Evolutionary conservation across 2,329 filamentous ascomycete genomes (phyloP).

Genomic region (Fusarium siculi): DNA sequence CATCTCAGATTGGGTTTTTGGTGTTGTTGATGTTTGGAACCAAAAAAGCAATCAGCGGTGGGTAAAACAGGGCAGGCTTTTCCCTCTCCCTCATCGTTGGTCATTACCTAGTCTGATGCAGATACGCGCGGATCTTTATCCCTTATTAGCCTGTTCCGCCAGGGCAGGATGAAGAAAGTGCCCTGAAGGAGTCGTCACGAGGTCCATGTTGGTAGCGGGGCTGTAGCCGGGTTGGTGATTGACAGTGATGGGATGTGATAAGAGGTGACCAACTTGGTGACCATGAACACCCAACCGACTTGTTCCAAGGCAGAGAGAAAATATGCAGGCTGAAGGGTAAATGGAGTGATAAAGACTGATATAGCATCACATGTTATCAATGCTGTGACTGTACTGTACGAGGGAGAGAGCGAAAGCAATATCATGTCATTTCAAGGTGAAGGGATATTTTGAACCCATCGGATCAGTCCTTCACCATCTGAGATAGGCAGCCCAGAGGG

Average conservation of each 20-base stretch:
- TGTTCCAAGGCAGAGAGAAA: conserved; percentile 17
- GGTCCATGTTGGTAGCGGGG: conserved; percentile 39
- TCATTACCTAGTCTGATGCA: conserved; percentile 17
- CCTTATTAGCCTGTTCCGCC: conserved; percentile 33
- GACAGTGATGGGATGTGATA: conserved; percentile 33
- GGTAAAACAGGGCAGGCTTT: conserved; percentile 26
- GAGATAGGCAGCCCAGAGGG: conserved; percentile 29
- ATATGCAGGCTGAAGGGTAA: neutral
- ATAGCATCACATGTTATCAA: conserved; percentile 28
- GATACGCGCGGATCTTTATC: conserved; percentile 32
- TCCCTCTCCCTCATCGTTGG: conserved; percentile 9
- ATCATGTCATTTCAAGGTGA: conserved; percentile 25
- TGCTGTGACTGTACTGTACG: neutral
- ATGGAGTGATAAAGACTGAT: conserved; percentile 18
- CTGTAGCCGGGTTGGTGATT: conserved; percentile 27
- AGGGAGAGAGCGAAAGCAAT: conserved; percentile 8
- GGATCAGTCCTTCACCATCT: conserved; percentile 33
- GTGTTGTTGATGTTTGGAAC: conserved; percentile 32
- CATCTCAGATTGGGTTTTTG: conserved; percentile 25
- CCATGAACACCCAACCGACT: conserved; percentile 22
- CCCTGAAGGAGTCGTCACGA: conserved; percentile 39
- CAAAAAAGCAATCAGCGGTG: conserved; percentile 20
- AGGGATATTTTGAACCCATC: conserved; percentile 29
- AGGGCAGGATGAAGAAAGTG: conserved; percentile 30
- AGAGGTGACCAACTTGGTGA: conserved; percentile 33